These are phyloP conservation scores for Sorghum bicolor DNA, from an alignment of 176 grass and related monocot species.

Conservation along the genomic window DNA sequence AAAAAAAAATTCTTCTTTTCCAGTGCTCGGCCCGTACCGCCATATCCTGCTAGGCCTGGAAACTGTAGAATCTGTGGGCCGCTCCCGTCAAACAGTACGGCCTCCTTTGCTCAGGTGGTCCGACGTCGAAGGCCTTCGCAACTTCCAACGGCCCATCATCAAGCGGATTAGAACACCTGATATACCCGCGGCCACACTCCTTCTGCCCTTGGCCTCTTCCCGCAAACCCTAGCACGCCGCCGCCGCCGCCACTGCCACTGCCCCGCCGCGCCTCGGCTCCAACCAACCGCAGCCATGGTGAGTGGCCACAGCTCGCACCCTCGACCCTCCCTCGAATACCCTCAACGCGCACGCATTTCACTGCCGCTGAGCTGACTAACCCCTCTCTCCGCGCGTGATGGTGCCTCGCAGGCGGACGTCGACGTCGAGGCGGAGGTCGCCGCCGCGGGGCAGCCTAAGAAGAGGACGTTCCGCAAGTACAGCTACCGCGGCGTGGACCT, in stretches of 20 bases:
- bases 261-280: not conserved
- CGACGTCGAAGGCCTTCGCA: not conserved
- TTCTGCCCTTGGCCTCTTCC: not conserved
- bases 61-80: not conserved
- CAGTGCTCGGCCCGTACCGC: not conserved
- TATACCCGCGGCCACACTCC: not conserved
- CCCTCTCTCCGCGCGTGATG: not conserved
- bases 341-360: not conserved
- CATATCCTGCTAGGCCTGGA: not conserved
- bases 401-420: constrained; percentile 48
- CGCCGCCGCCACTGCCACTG: not conserved
- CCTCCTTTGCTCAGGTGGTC: not conserved
- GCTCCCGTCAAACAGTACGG: no score
- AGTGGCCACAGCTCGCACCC: not conserved
- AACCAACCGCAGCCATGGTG: constrained; percentile 6
- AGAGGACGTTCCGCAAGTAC: constrained; percentile 97
- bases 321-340: not conserved
- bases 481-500: constrained; percentile 84
- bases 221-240: constrained; percentile 7
- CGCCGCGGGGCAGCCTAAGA: constrained; percentile 58
- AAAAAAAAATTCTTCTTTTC: no score
- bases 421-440: constrained; percentile 56
- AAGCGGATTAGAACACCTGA: not conserved
- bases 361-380: not conserved
- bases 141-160: not conserved